Base-by-base conservation (phyloP, 352 stramenopile species). In the Globisporangium viniferum region DNA sequence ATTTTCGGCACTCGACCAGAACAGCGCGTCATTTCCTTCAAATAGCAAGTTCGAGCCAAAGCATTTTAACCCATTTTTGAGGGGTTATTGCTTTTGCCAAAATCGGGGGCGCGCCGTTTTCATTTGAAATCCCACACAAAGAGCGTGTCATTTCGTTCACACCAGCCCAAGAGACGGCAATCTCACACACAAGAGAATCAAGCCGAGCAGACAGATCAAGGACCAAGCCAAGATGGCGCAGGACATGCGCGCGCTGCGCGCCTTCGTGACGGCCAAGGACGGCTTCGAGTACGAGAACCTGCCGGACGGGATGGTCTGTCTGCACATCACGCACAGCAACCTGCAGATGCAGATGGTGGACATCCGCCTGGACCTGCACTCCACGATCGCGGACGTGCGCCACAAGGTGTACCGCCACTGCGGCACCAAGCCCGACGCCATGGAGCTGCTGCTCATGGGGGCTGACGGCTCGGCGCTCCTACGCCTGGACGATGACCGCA, bases 261-360 rank as follows among this genome's bases (percentile, higher is more conserved):
- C 71, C 59, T 97, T 94, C 76, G 78, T 97, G 56, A 92, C 75
- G 59, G 91, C 89, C 41, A 95, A 90, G 77, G 91, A 97, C 74
- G 88, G 79, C 61, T 72, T 78, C 46, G 83, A 97, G 73, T 98
- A 97, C 74, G 82, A 91, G 41, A 83, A 82, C 35, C 73, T 98
- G 0, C 80, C 90, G 4, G 82, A 96, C 24, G 93, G 90, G 22
- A 86, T 98, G 18, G 86, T 99, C 22, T 90, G 94, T 67, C 82
- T 99, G 62, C 95, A 98, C 75, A 96, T 99, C 66, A 99, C 97
- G 10, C 97, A 99, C 82, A 98, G 87, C 72, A 99, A 99, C 79
- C 84, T 99, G n/a, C 82, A 93, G 61, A 91, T 98, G 74, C 84
- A 95, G 68, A 98, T 99, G 86, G 90, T 99, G 65, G 97, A 99